Evolutionary conservation across 768 basidiomycete species (phyloP), one percentile per base, ranked within the genome.

Genomic region (Mycena amicta): DNA sequence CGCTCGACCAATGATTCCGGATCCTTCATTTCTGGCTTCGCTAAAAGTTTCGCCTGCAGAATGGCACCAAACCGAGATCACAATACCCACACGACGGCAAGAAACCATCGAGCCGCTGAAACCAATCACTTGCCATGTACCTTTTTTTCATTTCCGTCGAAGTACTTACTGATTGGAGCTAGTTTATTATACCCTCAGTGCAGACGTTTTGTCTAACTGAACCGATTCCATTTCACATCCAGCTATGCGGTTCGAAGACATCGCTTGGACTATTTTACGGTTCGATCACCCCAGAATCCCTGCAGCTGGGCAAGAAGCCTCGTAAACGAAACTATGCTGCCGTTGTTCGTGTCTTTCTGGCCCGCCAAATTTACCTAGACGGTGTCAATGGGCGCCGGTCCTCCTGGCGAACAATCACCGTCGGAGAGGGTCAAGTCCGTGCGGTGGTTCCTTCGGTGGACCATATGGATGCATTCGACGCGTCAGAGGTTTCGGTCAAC

Each of bases 1-100:
- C 18, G 56, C 59, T 15, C 59, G 59, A 20, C 62, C 62, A 52
- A 47, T 60, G 1, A 43, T 60, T 47, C 37, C 50, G 40, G 40
- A 60, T 33, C 15, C 45, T 2, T 55, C 58, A 27, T 54, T 63
- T 49, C n/a, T 60, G n/a, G 39, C 62, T 6, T 51, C 50, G 40
- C 18, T 87, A 56, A 87, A 86, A 64, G 69, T 75, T 0, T 69
- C 75, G 2, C 84, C 86, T 4, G 83, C 84, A 51, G 86, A 86
- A 62, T 87, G 84, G 85, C 71, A 72, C 51, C 81, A 87, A 65
- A 68, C 80, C n/a, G 58, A 77, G 55, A 56, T 77, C 62, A 64
- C 65, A 53, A 67, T 83, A 71, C 61, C 70, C 47, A 67, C 70
- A 31, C 70, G 75, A 22, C 43, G 8, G 47, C 47, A 29, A 26